Evolutionary conservation across 768 basidiomycete genomes (phyloP).

Genomic region (Lactarius vividus): DNA sequence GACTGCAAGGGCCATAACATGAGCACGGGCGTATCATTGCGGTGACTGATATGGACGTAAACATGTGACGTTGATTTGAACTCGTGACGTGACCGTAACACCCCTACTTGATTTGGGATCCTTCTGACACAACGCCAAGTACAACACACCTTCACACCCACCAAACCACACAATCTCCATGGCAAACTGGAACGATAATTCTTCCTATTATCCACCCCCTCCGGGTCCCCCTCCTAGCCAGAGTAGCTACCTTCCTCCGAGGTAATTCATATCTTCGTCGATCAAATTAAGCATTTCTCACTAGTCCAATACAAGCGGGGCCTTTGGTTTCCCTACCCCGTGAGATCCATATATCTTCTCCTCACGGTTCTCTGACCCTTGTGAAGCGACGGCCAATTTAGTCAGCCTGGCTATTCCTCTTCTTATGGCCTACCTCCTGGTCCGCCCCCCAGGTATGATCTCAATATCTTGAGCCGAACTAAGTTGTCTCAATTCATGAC

Average conservation of each 20-base stretch:
- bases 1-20: too few relatives aligned
- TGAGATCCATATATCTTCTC: neutral
- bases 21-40: neutral
- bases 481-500: neutral
- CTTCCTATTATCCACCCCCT: conserved; percentile 14
- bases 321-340: conserved; percentile 22
- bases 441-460: conserved; percentile 24
- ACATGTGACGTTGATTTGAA: neutral
- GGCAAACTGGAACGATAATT: conserved; percentile 14
- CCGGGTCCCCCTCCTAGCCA: conserved; percentile 14
- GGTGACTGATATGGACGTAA: too few relatives aligned
- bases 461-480: conserved; percentile 13
- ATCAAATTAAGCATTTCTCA: neutral
- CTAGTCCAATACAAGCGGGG: neutral
- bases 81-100: neutral
- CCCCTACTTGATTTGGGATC: neutral
- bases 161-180: conserved; percentile 11
- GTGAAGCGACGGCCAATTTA: conserved; percentile 10
- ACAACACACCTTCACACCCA: neutral
- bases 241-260: neutral
- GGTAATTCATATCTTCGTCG: conserved; percentile 13
- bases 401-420: conserved; percentile 27
- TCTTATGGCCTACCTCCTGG: conserved; percentile 30
- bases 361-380: neutral
- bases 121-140: neutral